A percentile compares a stretch with the other conserved stretches of the same genome.
Evolutionary conservation across 2,329 filamentous ascomycete genomes (phyloP).

Genomic region (Pseudogymnoascus sp.): DNA sequence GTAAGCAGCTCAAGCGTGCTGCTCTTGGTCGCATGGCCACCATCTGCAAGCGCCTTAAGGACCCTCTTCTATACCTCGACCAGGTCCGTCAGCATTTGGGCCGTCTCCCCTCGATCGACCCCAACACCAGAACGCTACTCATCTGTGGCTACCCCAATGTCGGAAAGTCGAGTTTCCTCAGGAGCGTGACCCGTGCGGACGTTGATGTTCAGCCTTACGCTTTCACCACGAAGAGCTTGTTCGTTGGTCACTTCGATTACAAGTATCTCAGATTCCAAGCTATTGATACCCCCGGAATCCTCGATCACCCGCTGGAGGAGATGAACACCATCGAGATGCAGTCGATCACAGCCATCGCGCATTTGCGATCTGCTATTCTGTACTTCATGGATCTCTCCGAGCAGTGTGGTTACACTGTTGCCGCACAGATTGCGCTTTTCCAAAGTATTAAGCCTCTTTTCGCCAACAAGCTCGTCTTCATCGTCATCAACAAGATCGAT

Average conservation of each 20-base stretch:
- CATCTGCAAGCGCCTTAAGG: constrained; percentile 88
- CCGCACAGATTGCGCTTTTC: constrained; percentile 90
- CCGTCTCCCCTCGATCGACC: constrained; percentile 95
- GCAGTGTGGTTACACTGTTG: constrained; percentile 90
- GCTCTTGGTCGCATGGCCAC: constrained; percentile 97
- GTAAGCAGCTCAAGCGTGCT: constrained; percentile 96
- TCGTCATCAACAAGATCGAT: constrained; percentile 98
- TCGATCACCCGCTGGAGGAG: constrained; percentile 95
- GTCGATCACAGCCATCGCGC: constrained; percentile 93
- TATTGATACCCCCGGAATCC: constrained; percentile 96
- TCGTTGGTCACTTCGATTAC: constrained; percentile 96
- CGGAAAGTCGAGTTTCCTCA: constrained; percentile 92
- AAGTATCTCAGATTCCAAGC: constrained; percentile 87
- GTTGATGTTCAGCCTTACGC: constrained; percentile 97
- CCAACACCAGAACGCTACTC: constrained; percentile 89
- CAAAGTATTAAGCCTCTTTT: constrained; percentile 95
- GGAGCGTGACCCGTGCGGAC: constrained; percentile 86
- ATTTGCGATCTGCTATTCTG: constrained; percentile 86
- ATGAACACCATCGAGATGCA: constrained; percentile 99
- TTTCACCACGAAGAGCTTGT: constrained; percentile 95
- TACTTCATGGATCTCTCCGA: constrained; percentile 98
- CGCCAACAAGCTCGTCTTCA: constrained; percentile 92
- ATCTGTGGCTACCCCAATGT: constrained; percentile 98
- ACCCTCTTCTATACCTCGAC: constrained; percentile 90
- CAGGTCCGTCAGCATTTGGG: constrained; percentile 95